A percentile compares a stretch with the other conserved stretches of the same genome.
Evolutionary conservation across 441 rosid genomes (phyloP).

Genomic region (Rhodomyrtus psidioides): DNA sequence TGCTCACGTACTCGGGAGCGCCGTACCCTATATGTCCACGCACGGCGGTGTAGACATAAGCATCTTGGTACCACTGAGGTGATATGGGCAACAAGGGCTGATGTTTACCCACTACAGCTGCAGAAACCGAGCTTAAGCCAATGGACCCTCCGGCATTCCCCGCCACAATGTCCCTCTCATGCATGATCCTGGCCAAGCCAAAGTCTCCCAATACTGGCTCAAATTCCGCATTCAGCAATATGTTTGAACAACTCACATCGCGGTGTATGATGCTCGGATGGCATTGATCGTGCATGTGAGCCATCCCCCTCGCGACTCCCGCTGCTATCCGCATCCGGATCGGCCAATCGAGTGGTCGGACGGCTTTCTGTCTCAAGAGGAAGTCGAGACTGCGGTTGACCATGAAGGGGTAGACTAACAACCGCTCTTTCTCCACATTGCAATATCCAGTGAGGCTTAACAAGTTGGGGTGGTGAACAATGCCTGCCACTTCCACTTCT

Average conservation of each 20-base stretch:
- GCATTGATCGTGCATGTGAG: neutral
- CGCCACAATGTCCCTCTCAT: neutral
- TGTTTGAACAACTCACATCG: neutral
- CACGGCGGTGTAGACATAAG: neutral
- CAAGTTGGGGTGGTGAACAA: neutral
- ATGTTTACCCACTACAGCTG: neutral
- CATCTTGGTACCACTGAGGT: neutral
- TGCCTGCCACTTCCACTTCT: neutral
- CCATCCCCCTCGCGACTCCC: neutral
- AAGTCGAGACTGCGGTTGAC: neutral
- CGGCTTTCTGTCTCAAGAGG: rapidly evolving
- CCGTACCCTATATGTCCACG: too few species aligned
- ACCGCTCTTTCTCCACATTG: neutral
- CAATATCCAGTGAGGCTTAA: neutral
- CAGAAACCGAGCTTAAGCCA: rapidly evolving
- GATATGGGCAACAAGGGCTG: neutral
- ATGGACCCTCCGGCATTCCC: neutral
- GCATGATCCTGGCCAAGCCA: neutral
- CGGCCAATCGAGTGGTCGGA: neutral
- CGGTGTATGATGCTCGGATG: neutral
- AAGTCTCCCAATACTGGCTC: neutral
- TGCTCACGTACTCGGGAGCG: too few species aligned
- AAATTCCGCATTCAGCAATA: neutral
- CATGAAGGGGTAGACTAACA: neutral
- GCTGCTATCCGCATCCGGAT: neutral